Conservation (phyloP, 352 stramenopile species). For the Globisporangium echinulatum region DNA sequence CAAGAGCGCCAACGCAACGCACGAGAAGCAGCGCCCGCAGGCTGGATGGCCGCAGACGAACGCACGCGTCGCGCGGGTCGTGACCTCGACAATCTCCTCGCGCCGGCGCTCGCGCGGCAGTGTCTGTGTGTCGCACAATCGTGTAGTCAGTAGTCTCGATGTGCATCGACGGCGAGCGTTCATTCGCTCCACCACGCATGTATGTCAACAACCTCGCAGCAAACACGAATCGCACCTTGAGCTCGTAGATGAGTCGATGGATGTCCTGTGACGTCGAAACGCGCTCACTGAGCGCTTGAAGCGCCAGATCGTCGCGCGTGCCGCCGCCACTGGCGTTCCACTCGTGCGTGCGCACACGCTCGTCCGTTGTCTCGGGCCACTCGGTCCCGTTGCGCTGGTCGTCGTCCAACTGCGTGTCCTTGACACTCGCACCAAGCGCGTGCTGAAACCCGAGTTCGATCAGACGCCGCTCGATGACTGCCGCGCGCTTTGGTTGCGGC, state of each 20-base stretch:
- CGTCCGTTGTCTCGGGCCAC: constrained; percentile 4
- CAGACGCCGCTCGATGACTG: constrained; percentile 35
- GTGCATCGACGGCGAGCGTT: too few relatives aligned
- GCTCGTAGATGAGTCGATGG: constrained; percentile 54
- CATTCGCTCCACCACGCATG: too few relatives aligned
- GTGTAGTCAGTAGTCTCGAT: not conserved
- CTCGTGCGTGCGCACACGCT: not conserved
- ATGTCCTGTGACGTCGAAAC: constrained; percentile 36
- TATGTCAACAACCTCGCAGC: too few relatives aligned
- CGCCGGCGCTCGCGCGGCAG: constrained; percentile 32
- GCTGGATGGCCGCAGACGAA: constrained; percentile 52
- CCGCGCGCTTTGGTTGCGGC: constrained; percentile 34
- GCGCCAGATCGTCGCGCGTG: constrained; percentile 8
- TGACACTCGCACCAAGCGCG: constrained; percentile 7
- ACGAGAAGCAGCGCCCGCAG: constrained; percentile 59
- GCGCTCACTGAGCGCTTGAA: constrained; percentile 1
- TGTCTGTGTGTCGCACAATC: constrained; percentile 14
- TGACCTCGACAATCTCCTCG: constrained; percentile 45
- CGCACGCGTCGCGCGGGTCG: constrained; percentile 27
- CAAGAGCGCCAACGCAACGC: constrained; percentile 2
- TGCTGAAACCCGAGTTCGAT: constrained; percentile 35
- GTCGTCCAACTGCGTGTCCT: too few relatives aligned
- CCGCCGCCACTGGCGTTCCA: not conserved
- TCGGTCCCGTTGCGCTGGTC: not conserved
- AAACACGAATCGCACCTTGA: constrained; percentile 28